Base-by-base conservation (phyloP, 768 basidiomycete species). In the Mycena alexandri region DNA sequence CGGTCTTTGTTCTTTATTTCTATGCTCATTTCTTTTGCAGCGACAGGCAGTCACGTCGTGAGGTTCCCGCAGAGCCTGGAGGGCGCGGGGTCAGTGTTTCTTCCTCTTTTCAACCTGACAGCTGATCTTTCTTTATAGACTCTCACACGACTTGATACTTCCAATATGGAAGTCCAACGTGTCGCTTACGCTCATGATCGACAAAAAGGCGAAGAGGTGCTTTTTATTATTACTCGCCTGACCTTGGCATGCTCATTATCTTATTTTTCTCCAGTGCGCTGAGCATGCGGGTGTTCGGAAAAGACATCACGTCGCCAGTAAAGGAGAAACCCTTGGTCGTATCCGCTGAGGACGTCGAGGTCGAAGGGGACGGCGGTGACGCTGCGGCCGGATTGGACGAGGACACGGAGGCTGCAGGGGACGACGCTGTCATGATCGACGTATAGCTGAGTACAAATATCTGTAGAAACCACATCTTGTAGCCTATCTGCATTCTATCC, bases 141-240 rank as follows among this genome's bases (percentile, higher is more conserved):
- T 95, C 41, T 82, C 86, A n/a, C 89, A 93, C 71, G 90, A 95
- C 57, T 83, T 99, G 25, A 78, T 92, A n/a, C 80, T 98, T n/a
- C 97, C 98, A 0, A 86, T 99, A 57, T 99, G 97, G 98, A 96
- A 94, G 79, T 95, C 95, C 2, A 91, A 91, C 65, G 88, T 90
- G 14, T 97, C 95, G 0, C 76, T 97, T 58, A 89, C 92, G 0
- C 83, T 99, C 64, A 95, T 99, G 95, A 89, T 98, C 60, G 96
- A 99, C 80, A 99, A 99, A 79, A 93, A 93, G 75, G 94, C 95
- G 25, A 99, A 99, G 80, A 94, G 92, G 96, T 95, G 48, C 13
- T 82, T 76, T 36, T 38, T 12, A 29, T 29, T 29, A 3, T 6
- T 29, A 29, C 19, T 17, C 14, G 17, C 21, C 5, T 12, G 33